phyloP scores from a whole-genome alignment of 2,329 filamentous ascomycete species.

The Ceratocystis albifundus region DNA sequence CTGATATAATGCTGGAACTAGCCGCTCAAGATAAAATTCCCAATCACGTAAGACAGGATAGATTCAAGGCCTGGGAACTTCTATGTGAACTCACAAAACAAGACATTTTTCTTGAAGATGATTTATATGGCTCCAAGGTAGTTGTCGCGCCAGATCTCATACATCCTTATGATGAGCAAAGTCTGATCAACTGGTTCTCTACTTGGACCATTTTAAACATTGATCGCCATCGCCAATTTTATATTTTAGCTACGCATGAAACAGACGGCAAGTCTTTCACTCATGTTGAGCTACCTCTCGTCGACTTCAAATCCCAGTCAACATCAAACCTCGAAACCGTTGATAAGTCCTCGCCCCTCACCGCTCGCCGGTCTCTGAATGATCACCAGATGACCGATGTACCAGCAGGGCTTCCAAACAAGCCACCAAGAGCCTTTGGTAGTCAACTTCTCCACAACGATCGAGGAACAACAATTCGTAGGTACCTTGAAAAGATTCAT shows the following conservation, averaged over 20 bases:
- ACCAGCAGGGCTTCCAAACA: not conserved
- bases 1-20: not conserved
- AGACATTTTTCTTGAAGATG: not conserved
- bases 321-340: conserved; percentile 32
- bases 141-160: conserved; percentile 36
- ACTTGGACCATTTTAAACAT: conserved; percentile 43
- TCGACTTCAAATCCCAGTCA: conserved; percentile 31
- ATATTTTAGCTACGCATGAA: conserved; percentile 40
- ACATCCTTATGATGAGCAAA: conserved; percentile 49
- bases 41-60: not conserved
- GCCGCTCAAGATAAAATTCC: not conserved
- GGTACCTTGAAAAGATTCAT: not conserved
- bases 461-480: not conserved
- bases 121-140: not conserved
- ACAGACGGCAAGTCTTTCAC: conserved; percentile 22
- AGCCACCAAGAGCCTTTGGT: not conserved
- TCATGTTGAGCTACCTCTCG: conserved; percentile 17
- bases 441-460: not conserved
- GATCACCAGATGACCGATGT: not conserved
- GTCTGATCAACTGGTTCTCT: conserved; percentile 51
- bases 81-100: conserved; percentile 8
- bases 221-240: conserved; percentile 43
- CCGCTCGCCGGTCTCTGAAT: not conserved
- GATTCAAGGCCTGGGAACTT: conserved; percentile 6
- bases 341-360: not conserved